phyloP scores from a whole-genome alignment of 768 basidiomycete species.

The Mycena galopus region DNA sequence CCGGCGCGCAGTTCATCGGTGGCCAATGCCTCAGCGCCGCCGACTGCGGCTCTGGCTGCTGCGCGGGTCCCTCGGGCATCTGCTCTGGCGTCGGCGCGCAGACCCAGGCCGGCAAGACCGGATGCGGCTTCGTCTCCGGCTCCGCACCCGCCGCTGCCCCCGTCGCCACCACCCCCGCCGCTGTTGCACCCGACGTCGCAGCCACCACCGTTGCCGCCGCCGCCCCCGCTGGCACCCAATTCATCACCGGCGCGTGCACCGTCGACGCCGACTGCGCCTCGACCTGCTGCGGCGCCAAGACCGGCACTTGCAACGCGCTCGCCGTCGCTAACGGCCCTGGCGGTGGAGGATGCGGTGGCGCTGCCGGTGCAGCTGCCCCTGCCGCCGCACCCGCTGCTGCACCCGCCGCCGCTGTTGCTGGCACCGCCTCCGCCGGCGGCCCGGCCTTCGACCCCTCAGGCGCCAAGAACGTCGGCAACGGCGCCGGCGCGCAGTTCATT shows the following conservation, averaged over 20 bases:
- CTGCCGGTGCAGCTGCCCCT: background rate
- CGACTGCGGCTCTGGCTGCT: constrained; percentile 31
- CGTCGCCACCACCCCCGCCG: background rate
- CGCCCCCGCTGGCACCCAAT: constrained; percentile 18
- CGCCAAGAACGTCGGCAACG: constrained; percentile 26
- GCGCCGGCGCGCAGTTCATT: constrained; percentile 26
- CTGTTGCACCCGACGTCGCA: background rate
- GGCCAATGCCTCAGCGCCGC: constrained; percentile 18
- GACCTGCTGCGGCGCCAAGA: constrained; percentile 23
- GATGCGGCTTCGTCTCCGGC: constrained; percentile 21
- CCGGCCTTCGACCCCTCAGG: constrained; percentile 29
- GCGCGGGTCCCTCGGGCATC: constrained; percentile 28
- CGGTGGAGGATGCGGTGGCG: no score
- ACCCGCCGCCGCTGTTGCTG: background rate
- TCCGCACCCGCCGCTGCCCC: background rate
- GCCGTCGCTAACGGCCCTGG: no score
- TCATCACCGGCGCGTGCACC: constrained; percentile 24
- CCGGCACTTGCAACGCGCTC: constrained; percentile 10
- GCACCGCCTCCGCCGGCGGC: background rate
- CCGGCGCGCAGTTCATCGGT: constrained; percentile 29
- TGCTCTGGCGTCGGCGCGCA: constrained; percentile 27
- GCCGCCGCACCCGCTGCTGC: constrained; percentile 10
- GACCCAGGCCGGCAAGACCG: constrained; percentile 29
- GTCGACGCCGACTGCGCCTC: constrained; percentile 17
- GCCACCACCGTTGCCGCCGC: background rate